Conservation (phyloP, 345 rosid genomes). For the Triadica sebifera region DNA sequence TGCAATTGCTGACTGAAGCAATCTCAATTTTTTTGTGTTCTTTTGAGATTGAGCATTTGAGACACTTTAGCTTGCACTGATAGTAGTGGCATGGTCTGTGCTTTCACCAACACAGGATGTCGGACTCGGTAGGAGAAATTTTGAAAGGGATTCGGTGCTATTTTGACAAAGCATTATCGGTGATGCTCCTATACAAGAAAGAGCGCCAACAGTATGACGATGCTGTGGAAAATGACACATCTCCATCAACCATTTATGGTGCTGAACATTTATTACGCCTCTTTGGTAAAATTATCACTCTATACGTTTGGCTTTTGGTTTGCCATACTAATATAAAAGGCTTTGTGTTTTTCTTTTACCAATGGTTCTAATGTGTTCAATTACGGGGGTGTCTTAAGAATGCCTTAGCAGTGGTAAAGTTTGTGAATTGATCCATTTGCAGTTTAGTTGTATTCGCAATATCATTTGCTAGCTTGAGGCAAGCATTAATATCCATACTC, state of each 20-base stretch:
- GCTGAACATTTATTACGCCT: constrained; percentile 93
- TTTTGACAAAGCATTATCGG: constrained; percentile 78
- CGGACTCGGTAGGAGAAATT: constrained; percentile 66
- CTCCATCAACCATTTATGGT: constrained; percentile 80
- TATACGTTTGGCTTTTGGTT: neutral
- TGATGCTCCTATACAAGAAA: constrained; percentile 71
- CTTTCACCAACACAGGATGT: constrained; percentile 39
- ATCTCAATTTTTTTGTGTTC: neutral
- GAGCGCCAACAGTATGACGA: constrained; percentile 74
- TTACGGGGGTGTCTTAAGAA: neutral
- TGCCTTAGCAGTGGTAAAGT: neutral
- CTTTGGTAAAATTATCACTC: constrained; percentile 49
- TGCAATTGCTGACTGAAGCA: neutral
- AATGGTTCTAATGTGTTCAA: neutral
- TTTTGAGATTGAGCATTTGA: neutral
- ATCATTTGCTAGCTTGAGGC: neutral
- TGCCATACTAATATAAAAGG: neutral
- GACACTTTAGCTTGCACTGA: neutral
- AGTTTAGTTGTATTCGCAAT: too few relatives aligned
- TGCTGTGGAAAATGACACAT: constrained; percentile 35
- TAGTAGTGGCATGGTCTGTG: constrained; percentile 11
- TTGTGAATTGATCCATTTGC: neutral
- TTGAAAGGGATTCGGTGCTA: constrained; percentile 71
- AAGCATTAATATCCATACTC: neutral
- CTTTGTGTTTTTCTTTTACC: neutral